phyloP scores from a whole-genome alignment of 495 filamentous ascomycete species.

The Daldinia grandis region DNA sequence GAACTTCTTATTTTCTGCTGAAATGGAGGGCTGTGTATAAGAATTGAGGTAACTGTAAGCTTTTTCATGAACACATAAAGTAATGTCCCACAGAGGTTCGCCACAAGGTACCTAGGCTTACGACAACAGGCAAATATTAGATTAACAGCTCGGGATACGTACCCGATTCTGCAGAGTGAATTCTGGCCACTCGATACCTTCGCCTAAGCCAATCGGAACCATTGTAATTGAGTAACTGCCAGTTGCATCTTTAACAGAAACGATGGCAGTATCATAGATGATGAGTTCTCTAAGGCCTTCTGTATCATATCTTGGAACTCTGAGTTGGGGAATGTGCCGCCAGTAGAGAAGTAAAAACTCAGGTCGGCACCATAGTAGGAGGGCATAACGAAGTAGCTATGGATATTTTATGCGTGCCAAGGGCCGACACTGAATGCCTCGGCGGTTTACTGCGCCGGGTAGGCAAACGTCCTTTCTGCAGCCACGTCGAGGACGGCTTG shows the following conservation, averaged over 20 bases:
- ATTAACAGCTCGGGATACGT: conserved; percentile 13
- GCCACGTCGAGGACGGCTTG: conserved; percentile 60
- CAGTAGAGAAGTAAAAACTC: conserved; percentile 56
- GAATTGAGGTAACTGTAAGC: background rate
- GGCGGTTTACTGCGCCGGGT: conserved; percentile 70
- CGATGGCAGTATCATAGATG: conserved; percentile 55
- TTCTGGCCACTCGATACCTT: conserved; percentile 46
- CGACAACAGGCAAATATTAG: too few species aligned
- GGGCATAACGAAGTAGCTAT: conserved; percentile 66
- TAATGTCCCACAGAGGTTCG: background rate
- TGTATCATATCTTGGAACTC: conserved; percentile 49
- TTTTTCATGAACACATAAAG: too few species aligned
- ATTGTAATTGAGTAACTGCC: conserved; percentile 50
- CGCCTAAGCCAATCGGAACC: conserved; percentile 36
- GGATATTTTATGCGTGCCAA: conserved; percentile 64
- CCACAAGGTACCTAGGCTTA: background rate
- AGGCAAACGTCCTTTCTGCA: conserved; percentile 69
- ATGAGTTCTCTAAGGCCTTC: conserved; percentile 63
- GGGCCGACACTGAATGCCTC: conserved; percentile 58
- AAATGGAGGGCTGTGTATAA: background rate
- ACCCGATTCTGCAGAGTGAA: conserved; percentile 49
- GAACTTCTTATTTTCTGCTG: background rate
- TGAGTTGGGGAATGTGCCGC: conserved; percentile 38
- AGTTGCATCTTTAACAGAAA: conserved; percentile 55
- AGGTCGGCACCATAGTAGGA: conserved; percentile 67